Evolutionary conservation across 805 yeast genomes (phyloP).

Genomic region (Metschnikowia orientalis): DNA sequence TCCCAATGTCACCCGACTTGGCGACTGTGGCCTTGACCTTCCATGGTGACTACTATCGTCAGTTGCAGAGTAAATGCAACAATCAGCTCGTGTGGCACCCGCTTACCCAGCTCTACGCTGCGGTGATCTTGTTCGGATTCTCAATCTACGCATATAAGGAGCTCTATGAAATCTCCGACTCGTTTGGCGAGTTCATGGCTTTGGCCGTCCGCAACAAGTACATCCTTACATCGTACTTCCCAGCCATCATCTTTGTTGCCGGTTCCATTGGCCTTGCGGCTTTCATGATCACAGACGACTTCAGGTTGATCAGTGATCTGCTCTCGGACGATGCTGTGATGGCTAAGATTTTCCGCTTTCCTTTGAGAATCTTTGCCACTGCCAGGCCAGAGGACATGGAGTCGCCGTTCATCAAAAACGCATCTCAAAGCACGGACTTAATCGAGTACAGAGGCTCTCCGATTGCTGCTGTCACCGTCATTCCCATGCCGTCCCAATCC

Average conservation of each 20-base stretch:
- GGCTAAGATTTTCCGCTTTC: conserved; percentile 45
- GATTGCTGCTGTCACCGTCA: conserved; percentile 56
- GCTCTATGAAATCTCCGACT: conserved; percentile 28
- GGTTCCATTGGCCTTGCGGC: conserved; percentile 38
- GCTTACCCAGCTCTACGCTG: conserved; percentile 24
- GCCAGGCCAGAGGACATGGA: conserved; percentile 19
- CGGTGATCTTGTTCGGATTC: conserved; percentile 9
- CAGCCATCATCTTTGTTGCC: conserved; percentile 37
- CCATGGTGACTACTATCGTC: conserved; percentile 56
- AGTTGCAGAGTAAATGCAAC: conserved; percentile 45
- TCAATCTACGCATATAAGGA: conserved; percentile 25
- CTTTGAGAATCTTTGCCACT: conserved; percentile 45
- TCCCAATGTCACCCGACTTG: conserved; percentile 50
- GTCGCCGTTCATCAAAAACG: conserved; percentile 28
- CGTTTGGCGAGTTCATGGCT: conserved; percentile 25
- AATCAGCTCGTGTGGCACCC: conserved; percentile 45
- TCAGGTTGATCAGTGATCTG: conserved; percentile 35
- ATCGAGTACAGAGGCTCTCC: conserved; percentile 67
- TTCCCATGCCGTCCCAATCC: conserved; percentile 36
- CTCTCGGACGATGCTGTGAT: conserved; percentile 23
- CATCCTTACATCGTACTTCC: conserved; percentile 25
- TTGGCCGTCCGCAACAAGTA: conserved; percentile 21
- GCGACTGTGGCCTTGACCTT: conserved; percentile 58
- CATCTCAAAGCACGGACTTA: conserved; percentile 47
- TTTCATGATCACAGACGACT: conserved; percentile 43